Evolutionary conservation across 805 yeast species (phyloP).

Genomic region (Starmerella vaccinii): DNA sequence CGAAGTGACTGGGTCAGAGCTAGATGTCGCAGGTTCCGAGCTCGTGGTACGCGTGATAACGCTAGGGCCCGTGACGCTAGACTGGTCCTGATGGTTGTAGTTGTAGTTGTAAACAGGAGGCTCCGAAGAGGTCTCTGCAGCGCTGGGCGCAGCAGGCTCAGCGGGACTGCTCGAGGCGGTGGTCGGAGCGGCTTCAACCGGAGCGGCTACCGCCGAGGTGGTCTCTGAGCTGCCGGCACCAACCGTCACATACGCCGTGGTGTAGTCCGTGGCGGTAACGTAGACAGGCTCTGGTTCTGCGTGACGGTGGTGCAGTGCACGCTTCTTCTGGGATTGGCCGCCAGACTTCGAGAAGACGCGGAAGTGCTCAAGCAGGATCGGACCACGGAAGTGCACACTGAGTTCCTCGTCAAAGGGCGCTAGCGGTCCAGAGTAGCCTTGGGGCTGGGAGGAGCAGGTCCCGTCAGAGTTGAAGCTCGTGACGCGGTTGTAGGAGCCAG

Average conservation of each 20-base stretch:
- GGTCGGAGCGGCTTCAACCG: slow-evolving; percentile 18
- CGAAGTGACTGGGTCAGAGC: background rate
- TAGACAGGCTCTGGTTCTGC: slow-evolving; percentile 44
- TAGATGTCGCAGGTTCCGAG: slow-evolving; percentile 23
- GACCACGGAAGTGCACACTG: slow-evolving; percentile 86
- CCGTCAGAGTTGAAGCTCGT: slow-evolving; percentile 69
- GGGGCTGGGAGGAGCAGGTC: slow-evolving; percentile 50
- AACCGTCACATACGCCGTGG: slow-evolving; percentile 37
- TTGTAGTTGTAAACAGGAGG: slow-evolving; percentile 19
- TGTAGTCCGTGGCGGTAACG: slow-evolving; percentile 69
- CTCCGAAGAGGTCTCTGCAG: slow-evolving; percentile 7
- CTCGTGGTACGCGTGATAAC: slow-evolving; percentile 22
- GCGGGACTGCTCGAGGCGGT: slow-evolving; percentile 24
- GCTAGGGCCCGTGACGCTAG: slow-evolving; percentile 26
- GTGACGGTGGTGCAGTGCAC: slow-evolving; percentile 37
- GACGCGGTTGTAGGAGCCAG: slow-evolving; percentile 75
- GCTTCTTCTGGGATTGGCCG: slow-evolving; percentile 45
- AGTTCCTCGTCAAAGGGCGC: slow-evolving; percentile 80
- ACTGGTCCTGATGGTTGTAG: slow-evolving; percentile 23
- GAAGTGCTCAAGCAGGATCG: slow-evolving; percentile 66
- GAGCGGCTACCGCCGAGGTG: too few relatives aligned
- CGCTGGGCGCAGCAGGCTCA: slow-evolving; percentile 10
- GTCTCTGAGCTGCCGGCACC: slow-evolving; percentile 21
- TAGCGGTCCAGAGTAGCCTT: slow-evolving; percentile 57
- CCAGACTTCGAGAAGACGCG: slow-evolving; percentile 65